Conservation (phyloP, 148 eudicot species). For the Fagopyrum homotropicum region DNA sequence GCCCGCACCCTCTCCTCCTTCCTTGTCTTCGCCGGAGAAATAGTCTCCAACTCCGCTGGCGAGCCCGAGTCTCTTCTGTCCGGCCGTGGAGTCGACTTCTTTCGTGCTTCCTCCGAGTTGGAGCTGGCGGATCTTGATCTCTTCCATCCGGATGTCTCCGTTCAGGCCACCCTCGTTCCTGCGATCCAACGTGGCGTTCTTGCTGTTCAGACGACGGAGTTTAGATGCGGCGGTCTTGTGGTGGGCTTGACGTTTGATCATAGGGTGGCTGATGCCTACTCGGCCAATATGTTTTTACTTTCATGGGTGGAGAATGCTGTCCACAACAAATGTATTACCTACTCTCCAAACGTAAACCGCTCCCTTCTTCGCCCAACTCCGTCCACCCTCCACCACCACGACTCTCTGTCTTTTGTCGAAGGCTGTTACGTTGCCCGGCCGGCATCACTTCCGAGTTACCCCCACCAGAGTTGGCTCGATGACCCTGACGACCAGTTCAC, state of each 20-base stretch:
- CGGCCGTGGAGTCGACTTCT: neutral
- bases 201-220: conserved; percentile 36
- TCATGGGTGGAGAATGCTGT: conserved; percentile 61
- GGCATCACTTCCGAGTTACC: neutral
- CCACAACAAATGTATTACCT: conserved; percentile 7
- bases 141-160: conserved; percentile 7
- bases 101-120: neutral
- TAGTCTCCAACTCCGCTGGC: neutral
- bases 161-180: neutral
- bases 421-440: neutral
- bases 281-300: conserved; percentile 62
- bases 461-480: neutral
- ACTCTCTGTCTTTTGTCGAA: neutral
- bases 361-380: conserved; percentile 31
- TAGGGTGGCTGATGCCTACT: conserved; percentile 65
- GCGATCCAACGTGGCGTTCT: neutral
- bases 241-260: conserved; percentile 62
- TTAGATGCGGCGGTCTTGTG: conserved; percentile 54
- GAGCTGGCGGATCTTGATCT: conserved; percentile 11
- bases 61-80: conserved; percentile 3
- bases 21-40: conserved; percentile 6
- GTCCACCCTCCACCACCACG: neutral
- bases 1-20: conserved; percentile 12
- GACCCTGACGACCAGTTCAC: neutral
- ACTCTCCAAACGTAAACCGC: conserved; percentile 28